Evolutionary conservation across 805 yeast genomes (phyloP).

Genomic region (Ogataea nonfermentans): DNA sequence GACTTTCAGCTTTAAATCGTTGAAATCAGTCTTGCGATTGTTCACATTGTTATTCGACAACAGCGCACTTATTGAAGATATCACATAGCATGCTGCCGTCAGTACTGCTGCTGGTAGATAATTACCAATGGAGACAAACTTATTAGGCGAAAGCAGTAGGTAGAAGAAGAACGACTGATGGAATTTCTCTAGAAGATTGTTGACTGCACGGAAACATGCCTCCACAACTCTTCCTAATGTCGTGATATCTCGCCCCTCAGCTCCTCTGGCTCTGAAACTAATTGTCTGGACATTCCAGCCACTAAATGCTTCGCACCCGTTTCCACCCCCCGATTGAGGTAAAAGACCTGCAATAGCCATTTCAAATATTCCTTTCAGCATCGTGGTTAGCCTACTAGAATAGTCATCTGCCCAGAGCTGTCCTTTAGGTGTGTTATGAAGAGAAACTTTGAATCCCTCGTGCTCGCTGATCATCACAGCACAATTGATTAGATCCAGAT

Average conservation of each 20-base stretch:
- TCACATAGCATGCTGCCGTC: conserved; percentile 63
- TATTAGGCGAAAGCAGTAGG: conserved; percentile 69
- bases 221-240: conserved; percentile 90
- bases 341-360: conserved; percentile 69
- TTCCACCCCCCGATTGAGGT: conserved; percentile 28
- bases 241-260: conserved; percentile 70
- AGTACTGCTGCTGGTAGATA: conserved; percentile 84
- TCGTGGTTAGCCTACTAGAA: conserved; percentile 52
- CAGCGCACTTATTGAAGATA: conserved; percentile 61
- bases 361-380: conserved; percentile 63
- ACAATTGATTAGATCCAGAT: conserved; percentile 82
- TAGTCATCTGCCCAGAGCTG: conserved; percentile 49
- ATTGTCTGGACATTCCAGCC: conserved; percentile 96
- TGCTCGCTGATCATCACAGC: conserved; percentile 72
- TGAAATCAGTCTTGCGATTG: conserved; percentile 7
- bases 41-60: conserved; percentile 43
- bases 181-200: conserved; percentile 89
- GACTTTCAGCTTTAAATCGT: conserved; percentile 12
- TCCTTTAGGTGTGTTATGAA: conserved; percentile 56
- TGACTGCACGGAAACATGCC: conserved; percentile 81
- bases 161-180: conserved; percentile 97
- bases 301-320: conserved; percentile 88
- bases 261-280: conserved; percentile 62
- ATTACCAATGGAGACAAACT: conserved; percentile 90
- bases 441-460: conserved; percentile 67